A percentile compares a stretch with the other conserved stretches of the same genome.
These are phyloP conservation scores for Thelonectria olida DNA, from an alignment of 2,329 filamentous ascomycete species.

Conservation along the genomic window DNA sequence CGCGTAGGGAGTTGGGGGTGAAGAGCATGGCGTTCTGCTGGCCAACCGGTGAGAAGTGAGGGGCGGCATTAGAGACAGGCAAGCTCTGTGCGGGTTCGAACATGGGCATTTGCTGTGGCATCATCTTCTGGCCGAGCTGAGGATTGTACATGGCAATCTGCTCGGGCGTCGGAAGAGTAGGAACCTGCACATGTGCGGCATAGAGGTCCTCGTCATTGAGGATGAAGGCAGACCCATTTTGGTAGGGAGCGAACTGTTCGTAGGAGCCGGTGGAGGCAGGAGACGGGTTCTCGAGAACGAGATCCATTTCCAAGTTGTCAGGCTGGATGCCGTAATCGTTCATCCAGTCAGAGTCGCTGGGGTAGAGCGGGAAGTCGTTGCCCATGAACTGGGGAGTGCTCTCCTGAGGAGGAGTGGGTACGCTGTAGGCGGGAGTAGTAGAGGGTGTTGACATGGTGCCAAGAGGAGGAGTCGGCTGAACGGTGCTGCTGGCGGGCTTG, in stretches of 20 bases:
- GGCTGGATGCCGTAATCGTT: slow-evolving; percentile 43
- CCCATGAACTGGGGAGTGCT: slow-evolving; percentile 43
- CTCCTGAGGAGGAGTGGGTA: slow-evolving; percentile 68
- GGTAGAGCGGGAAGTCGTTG: slow-evolving; percentile 61
- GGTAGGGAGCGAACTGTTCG: slow-evolving; percentile 68
- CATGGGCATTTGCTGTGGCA: slow-evolving; percentile 52
- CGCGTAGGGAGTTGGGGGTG: slow-evolving; percentile 69
- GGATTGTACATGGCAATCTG: slow-evolving; percentile 48
- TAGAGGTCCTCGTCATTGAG: slow-evolving; percentile 71
- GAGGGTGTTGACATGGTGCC: slow-evolving; percentile 71
- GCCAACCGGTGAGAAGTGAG: slow-evolving; percentile 74
- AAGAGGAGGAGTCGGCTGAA: slow-evolving; percentile 66
- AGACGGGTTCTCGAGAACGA: slow-evolving; percentile 49
- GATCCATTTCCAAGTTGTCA: slow-evolving; percentile 52
- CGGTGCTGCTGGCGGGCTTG: slow-evolving; percentile 47
- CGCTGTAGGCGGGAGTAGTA: slow-evolving; percentile 58
- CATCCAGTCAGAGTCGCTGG: slow-evolving; percentile 57
- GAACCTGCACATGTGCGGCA: slow-evolving; percentile 64
- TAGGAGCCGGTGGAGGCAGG: slow-evolving; percentile 49
- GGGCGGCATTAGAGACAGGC: slow-evolving; percentile 38
- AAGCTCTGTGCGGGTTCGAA: slow-evolving; percentile 41
- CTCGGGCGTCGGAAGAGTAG: slow-evolving; percentile 54
- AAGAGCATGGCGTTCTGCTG: slow-evolving; percentile 75
- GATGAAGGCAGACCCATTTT: slow-evolving; percentile 69
- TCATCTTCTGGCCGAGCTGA: slow-evolving; percentile 46